A percentile compares a stretch with the other conserved stretches of the same genome.
Evolutionary conservation across 352 stramenopile genomes (phyloP).

Genomic region (Hyaloperonospora brassicae): DNA sequence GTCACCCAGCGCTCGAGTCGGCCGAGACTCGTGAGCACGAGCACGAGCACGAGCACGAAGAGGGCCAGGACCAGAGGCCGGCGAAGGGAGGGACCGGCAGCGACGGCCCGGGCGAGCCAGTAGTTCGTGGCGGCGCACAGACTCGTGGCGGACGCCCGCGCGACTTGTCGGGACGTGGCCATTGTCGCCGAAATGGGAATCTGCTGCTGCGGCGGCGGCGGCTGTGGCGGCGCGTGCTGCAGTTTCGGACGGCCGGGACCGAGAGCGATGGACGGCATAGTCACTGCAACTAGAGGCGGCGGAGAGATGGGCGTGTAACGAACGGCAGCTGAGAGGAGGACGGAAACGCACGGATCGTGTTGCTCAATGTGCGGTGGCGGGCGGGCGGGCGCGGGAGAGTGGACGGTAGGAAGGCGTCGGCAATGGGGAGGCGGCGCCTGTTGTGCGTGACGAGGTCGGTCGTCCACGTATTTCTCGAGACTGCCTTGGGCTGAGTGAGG

Average conservation of each 20-base stretch:
- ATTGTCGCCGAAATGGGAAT: no score
- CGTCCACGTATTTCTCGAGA: constrained; percentile 11
- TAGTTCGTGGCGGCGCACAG: no score
- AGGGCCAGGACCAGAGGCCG: constrained; percentile 24
- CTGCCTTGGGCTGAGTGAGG: constrained; percentile 10
- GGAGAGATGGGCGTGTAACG: no score
- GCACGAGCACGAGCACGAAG: constrained; percentile 37
- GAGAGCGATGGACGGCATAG: no score
- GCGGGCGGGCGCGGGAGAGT: neutral
- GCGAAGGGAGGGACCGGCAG: constrained; percentile 18
- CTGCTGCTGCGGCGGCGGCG: no score
- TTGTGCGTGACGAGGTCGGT: constrained; percentile 24
- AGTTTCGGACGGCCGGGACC: no score
- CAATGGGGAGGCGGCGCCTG: constrained; percentile 6
- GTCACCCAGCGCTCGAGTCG: constrained; percentile 66
- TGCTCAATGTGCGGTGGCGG: neutral
- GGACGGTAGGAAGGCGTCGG: constrained; percentile 3
- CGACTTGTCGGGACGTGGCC: no score
- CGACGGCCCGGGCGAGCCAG: constrained; percentile 12
- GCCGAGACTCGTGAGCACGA: constrained; percentile 43
- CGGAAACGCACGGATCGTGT: constrained; percentile 2
- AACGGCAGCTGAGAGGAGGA: no score
- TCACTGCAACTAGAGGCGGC: no score
- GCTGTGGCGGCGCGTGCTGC: no score
- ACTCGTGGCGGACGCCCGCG: no score